phyloP scores from a whole-genome alignment of 2,329 filamentous ascomycete species.

The Apiospora arundinis region DNA sequence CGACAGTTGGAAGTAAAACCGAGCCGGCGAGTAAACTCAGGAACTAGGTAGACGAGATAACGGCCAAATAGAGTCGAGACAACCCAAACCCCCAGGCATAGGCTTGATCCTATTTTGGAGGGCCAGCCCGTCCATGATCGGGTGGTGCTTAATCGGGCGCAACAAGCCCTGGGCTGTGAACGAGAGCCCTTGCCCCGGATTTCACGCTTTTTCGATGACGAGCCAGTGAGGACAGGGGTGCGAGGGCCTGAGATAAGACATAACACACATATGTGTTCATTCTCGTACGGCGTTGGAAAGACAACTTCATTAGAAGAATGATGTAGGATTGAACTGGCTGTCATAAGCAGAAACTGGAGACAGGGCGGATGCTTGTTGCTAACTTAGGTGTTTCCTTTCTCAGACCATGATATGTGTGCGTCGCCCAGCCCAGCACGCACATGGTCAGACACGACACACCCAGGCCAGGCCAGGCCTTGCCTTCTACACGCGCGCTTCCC shows the following conservation, averaged over 20 bases:
- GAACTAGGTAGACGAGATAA: conserved; percentile 6
- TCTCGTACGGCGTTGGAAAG: neutral
- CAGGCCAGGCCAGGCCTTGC: neutral
- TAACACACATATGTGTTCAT: conserved; percentile 17
- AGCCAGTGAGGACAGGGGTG: conserved; percentile 5
- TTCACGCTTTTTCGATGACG: conserved; percentile 13
- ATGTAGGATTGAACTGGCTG: conserved; percentile 11
- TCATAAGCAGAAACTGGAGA: conserved; percentile 11
- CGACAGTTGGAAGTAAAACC: neutral
- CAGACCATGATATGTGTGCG: neutral
- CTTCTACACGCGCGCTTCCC: conserved; percentile 14
- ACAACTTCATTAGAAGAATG: conserved; percentile 8
- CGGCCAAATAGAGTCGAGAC: conserved; percentile 17
- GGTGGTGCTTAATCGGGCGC: neutral
- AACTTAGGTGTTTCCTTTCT: conserved; percentile 10
- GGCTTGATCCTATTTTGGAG: conserved; percentile 5
- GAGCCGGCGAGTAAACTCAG: conserved; percentile 6
- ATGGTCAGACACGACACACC: neutral
- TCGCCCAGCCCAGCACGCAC: neutral
- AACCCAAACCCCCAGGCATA: neutral
- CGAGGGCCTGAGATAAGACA: conserved; percentile 17
- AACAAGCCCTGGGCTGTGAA: neutral
- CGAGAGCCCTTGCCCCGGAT: conserved; percentile 11
- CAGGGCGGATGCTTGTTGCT: neutral
- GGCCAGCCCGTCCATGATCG: neutral